These are phyloP conservation scores for Russula sp. DNA, from an alignment of 768 basidiomycete species.

Conservation along the genomic window DNA sequence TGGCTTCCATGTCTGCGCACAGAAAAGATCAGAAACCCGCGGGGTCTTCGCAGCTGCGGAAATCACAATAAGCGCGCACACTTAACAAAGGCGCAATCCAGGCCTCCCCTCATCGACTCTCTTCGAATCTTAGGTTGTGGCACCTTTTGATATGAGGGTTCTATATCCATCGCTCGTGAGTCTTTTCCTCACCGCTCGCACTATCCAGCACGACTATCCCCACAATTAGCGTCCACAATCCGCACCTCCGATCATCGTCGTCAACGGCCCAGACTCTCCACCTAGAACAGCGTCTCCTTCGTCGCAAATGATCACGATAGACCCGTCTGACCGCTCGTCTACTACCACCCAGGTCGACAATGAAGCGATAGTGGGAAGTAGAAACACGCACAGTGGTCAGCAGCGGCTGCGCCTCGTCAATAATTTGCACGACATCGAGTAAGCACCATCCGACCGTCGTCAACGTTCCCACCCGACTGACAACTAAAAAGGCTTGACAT, in stretches of 20 bases:
- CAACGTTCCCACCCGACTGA: background rate
- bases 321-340: background rate
- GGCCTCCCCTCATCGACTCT: background rate
- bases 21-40: background rate
- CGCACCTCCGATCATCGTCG: background rate
- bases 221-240: background rate
- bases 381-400: background rate
- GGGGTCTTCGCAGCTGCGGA: constrained; percentile 5
- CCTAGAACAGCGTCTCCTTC: background rate
- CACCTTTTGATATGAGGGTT: constrained; percentile 1
- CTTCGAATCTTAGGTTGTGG: constrained; percentile 6
- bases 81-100: background rate
- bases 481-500: constrained; percentile 6
- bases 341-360: constrained; percentile 8
- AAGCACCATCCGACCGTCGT: background rate
- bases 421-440: constrained; percentile 13
- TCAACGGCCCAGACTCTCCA: background rate
- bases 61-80: background rate
- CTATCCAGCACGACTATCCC: background rate
- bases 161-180: background rate
- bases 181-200: background rate
- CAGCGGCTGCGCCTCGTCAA: constrained; percentile 2
- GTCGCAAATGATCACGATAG: background rate
- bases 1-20: background rate
- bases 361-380: background rate